Evolutionary conservation across 2,329 filamentous ascomycete genomes (phyloP).

Genomic region (Epichloe typhina): DNA sequence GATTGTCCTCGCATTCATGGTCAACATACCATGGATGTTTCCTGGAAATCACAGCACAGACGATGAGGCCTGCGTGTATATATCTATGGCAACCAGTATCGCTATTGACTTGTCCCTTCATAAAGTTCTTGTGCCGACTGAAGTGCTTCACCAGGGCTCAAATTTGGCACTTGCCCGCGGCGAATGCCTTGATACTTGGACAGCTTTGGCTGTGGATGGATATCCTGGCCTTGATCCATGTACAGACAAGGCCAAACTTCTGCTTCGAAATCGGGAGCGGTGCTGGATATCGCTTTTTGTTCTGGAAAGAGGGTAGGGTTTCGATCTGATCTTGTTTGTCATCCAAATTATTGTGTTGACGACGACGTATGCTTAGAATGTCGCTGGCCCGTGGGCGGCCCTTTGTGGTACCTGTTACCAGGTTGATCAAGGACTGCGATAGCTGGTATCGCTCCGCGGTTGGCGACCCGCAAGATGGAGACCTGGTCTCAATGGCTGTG

Average conservation of each 20-base stretch:
- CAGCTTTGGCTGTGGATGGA: conserved; percentile 54
- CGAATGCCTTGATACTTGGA: conserved; percentile 55
- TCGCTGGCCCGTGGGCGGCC: conserved; percentile 56
- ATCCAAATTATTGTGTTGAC: too few species aligned
- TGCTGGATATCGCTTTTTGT: conserved; percentile 63
- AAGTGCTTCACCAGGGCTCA: conserved; percentile 29
- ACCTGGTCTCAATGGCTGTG: conserved; percentile 59
- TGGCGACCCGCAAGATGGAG: conserved; percentile 54
- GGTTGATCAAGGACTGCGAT: conserved; percentile 53
- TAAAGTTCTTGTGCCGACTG: conserved; percentile 50
- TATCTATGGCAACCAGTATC: conserved; percentile 56
- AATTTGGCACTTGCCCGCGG: conserved; percentile 41
- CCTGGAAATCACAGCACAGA: conserved; percentile 55
- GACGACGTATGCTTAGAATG: conserved; percentile 26
- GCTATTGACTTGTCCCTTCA: conserved; percentile 57
- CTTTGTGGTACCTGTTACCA: conserved; percentile 54
- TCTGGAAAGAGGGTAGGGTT: conserved; percentile 48
- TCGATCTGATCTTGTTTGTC: too few species aligned
- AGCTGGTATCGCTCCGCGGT: conserved; percentile 52
- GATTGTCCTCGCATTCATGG: conserved; percentile 62
- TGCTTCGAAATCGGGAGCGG: conserved; percentile 52
- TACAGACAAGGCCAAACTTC: conserved; percentile 45
- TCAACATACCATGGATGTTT: conserved; percentile 65
- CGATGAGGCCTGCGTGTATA: conserved; percentile 59
- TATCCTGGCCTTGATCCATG: conserved; percentile 48